These are phyloP conservation scores for Xylaria sp. DNA, from an alignment of 2,329 filamentous ascomycete species.

Conservation along the genomic window DNA sequence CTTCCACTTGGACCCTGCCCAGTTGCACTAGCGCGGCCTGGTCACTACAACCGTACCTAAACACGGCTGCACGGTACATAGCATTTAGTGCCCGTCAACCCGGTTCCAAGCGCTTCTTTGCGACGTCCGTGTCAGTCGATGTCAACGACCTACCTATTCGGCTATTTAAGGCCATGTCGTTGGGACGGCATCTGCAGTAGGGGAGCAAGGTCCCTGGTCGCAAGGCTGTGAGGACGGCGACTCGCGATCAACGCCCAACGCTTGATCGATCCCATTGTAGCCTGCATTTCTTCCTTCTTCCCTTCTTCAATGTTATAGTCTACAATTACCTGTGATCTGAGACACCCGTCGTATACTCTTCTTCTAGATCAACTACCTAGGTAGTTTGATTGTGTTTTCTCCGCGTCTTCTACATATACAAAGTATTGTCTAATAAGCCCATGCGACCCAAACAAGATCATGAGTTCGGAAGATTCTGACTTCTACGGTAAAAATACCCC, in stretches of 20 bases:
- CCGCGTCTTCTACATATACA: neutral
- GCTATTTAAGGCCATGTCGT: neutral
- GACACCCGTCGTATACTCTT: neutral
- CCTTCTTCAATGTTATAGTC: neutral
- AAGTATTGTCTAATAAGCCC: neutral
- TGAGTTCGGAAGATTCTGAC: conserved; percentile 56
- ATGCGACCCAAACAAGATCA: conserved; percentile 22
- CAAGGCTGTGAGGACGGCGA: no score
- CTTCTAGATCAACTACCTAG: neutral
- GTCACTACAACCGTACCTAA: no score
- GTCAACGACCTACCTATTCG: no score
- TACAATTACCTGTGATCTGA: neutral
- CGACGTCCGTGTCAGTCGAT: conserved; percentile 1
- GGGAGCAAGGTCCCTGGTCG: neutral
- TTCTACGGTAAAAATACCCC: conserved; percentile 53
- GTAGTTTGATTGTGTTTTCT: conserved; percentile 1
- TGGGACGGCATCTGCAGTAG: neutral
- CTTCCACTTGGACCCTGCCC: conserved; percentile 26
- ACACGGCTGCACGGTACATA: no score
- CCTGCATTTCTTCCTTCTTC: neutral
- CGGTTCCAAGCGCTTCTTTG: conserved; percentile 15
- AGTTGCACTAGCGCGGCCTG: conserved; percentile 17
- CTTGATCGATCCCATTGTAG: neutral
- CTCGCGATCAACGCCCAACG: neutral
- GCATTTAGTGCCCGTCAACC: conserved; percentile 19